Evolutionary conservation across 2,329 filamentous ascomycete genomes (phyloP).

Genomic region (Pseudocercospora musae): DNA sequence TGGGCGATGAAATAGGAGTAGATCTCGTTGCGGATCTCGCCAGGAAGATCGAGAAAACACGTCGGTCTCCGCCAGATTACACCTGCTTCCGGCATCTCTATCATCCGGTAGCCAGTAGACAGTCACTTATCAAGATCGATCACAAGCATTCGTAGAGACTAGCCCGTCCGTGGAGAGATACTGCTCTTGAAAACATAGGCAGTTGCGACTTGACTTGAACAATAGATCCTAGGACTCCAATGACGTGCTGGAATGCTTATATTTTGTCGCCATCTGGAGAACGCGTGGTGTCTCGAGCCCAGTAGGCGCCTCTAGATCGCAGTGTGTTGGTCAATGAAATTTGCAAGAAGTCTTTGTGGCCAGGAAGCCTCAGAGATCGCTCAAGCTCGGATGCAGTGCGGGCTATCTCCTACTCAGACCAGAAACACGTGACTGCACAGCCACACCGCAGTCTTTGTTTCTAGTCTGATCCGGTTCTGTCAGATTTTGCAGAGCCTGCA

Average conservation of each 20-base stretch:
- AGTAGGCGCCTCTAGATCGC: neutral
- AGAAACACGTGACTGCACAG: too few species aligned
- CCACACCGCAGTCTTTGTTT: too few species aligned
- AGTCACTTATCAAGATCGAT: too few species aligned
- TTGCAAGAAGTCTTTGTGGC: neutral
- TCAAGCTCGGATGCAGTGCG: neutral
- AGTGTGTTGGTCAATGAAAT: neutral
- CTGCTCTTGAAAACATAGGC: neutral
- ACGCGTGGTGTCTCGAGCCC: too few species aligned
- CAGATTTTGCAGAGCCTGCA: too few species aligned
- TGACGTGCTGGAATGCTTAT: neutral
- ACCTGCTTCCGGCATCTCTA: neutral
- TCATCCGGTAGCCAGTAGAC: neutral
- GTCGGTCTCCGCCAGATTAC: neutral
- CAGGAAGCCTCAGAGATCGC: neutral
- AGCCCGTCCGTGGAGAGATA: too few species aligned
- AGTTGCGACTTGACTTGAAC: neutral
- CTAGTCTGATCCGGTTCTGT: too few species aligned
- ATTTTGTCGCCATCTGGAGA: too few species aligned
- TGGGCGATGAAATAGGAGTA: neutral
- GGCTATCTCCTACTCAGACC: too few species aligned
- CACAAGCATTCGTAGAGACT: too few species aligned
- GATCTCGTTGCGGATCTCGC: neutral
- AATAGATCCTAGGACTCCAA: neutral
- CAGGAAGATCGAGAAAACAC: neutral